Percentiles rank a stretch among this genome's conserved stretches.
Conservation (phyloP, 2,329 filamentous ascomycete genomes). For the Ceratocystis cubensis region DNA sequence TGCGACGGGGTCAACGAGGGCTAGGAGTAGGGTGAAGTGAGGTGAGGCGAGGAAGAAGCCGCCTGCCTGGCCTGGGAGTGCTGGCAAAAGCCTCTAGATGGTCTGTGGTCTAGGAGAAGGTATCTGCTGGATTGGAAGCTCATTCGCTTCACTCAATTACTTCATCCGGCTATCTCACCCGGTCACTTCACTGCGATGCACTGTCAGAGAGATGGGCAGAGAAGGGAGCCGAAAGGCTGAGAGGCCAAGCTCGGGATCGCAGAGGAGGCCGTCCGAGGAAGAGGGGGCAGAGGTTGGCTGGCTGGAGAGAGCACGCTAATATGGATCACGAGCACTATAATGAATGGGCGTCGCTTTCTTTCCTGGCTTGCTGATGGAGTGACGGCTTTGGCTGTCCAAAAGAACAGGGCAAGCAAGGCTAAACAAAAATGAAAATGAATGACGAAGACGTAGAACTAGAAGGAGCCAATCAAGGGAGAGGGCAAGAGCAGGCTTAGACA, state of each 20-base stretch:
- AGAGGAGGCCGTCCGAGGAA: background rate
- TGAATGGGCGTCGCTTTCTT: too few relatives aligned
- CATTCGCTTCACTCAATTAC: background rate
- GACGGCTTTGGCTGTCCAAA: too few relatives aligned
- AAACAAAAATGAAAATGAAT: too few relatives aligned
- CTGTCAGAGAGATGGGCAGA: background rate
- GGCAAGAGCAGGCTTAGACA: background rate
- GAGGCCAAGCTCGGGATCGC: background rate
- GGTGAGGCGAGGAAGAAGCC: background rate
- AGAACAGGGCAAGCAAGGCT: too few relatives aligned
- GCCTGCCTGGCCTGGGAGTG: background rate
- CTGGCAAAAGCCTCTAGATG: background rate
- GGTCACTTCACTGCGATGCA: background rate
- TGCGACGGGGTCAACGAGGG: too few relatives aligned
- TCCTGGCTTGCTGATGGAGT: too few relatives aligned
- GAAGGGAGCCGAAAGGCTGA: background rate
- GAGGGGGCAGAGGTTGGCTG: background rate
- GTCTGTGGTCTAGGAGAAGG: background rate
- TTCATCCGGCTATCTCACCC: too few relatives aligned
- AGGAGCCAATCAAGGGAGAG: background rate
- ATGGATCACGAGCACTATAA: too few relatives aligned
- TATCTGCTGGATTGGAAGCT: background rate
- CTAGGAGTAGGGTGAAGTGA: background rate
- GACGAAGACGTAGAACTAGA: background rate
- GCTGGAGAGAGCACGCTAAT: background rate